phyloP scores from a whole-genome alignment of 2,329 filamentous ascomycete species.

The Fusarium euwallaceae region DNA sequence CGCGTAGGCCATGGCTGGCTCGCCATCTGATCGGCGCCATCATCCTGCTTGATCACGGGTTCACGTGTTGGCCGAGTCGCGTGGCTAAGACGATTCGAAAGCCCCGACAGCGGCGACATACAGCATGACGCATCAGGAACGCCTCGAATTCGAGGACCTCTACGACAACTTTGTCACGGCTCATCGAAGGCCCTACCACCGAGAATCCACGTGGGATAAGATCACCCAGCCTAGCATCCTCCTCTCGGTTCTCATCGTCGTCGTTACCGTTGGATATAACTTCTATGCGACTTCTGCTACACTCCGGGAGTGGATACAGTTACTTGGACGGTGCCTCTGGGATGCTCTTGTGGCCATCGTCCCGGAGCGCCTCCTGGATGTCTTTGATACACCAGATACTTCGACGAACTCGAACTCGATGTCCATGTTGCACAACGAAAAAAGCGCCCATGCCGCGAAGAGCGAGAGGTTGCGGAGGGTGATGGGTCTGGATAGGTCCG shows the following conservation, averaged over 20 bases:
- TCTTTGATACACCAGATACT: constrained; percentile 68
- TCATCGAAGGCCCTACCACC: constrained; percentile 48
- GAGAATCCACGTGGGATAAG: constrained; percentile 48
- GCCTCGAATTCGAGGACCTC: constrained; percentile 49
- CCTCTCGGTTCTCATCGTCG: constrained; percentile 51
- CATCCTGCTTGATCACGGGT: constrained; percentile 45
- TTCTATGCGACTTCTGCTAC: constrained; percentile 51
- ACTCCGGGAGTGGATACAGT: constrained; percentile 44
- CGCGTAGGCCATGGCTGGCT: constrained; percentile 44
- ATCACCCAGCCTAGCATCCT: constrained; percentile 53
- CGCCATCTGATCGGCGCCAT: constrained; percentile 38
- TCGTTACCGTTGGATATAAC: constrained; percentile 52
- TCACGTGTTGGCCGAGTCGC: constrained; percentile 23
- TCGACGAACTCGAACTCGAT: constrained; percentile 59
- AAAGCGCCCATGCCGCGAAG: constrained; percentile 68
- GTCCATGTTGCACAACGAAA: constrained; percentile 54
- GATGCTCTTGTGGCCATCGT: constrained; percentile 69
- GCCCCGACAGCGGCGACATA: constrained; percentile 29
- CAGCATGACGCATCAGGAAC: constrained; percentile 52
- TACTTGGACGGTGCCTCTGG: constrained; percentile 66
- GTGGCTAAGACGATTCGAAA: constrained; percentile 40
- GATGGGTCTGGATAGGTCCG: constrained; percentile 68
- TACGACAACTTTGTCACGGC: constrained; percentile 54
- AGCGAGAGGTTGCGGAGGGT: constrained; percentile 74
- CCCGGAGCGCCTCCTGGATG: constrained; percentile 69